Percentiles rank a stretch among this genome's conserved stretches.
Evolutionary conservation across 805 yeast genomes (phyloP).

Genomic region (Metschnikowia shivogae): DNA sequence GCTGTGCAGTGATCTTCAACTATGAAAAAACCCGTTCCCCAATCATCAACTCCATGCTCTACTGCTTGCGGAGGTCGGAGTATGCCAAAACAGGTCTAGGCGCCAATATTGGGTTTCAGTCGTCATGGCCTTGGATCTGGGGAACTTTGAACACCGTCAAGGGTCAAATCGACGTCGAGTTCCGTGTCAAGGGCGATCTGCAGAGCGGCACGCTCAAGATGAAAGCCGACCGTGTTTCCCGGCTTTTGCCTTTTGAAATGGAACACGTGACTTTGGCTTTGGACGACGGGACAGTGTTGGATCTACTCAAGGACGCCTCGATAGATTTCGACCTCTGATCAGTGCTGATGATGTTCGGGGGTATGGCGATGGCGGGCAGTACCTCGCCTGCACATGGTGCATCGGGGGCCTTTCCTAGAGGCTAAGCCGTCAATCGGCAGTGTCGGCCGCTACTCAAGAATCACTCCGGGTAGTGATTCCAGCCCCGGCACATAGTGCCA

Average conservation of each 20-base stretch:
- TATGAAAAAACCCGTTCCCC: conserved; percentile 92
- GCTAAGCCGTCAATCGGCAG: too few relatives aligned
- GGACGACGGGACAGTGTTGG: conserved; percentile 19
- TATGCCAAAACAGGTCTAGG: conserved; percentile 65
- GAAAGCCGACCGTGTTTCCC: conserved; percentile 65
- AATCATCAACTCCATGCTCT: conserved; percentile 78
- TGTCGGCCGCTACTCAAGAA: too few relatives aligned
- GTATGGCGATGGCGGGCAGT: too few relatives aligned
- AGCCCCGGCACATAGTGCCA: too few relatives aligned
- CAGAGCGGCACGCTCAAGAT: conserved; percentile 53
- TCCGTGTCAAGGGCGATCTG: conserved; percentile 65
- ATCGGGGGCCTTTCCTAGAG: too few relatives aligned
- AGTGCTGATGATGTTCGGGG: too few relatives aligned
- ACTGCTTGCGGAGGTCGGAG: conserved; percentile 74
- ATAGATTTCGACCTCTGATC: conserved; percentile 22
- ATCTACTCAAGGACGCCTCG: conserved; percentile 29
- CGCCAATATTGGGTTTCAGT: conserved; percentile 65
- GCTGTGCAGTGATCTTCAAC: conserved; percentile 66
- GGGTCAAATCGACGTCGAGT: conserved; percentile 73
- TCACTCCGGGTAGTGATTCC: too few relatives aligned
- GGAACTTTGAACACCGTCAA: conserved; percentile 82
- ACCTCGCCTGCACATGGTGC: too few relatives aligned
- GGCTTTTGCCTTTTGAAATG: conserved; percentile 43
- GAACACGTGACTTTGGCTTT: conserved; percentile 29
- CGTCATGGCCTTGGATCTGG: conserved; percentile 81